Evolutionary conservation across 2,329 filamentous ascomycete species (phyloP).

Genomic region (Colletotrichum sp.): DNA sequence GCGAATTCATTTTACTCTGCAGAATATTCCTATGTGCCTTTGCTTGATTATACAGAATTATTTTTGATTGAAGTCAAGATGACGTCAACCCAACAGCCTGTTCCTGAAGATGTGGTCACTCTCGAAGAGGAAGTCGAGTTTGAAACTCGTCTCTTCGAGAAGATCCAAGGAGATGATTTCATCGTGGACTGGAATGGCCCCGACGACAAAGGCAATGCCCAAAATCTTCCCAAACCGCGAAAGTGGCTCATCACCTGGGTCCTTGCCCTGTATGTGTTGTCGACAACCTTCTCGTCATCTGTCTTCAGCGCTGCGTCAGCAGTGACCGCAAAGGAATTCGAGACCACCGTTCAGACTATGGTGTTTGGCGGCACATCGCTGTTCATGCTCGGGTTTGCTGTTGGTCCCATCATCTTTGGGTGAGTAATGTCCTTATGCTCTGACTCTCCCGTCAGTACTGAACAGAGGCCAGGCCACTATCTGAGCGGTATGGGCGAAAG

Average conservation of each 20-base stretch:
- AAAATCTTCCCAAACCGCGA: constrained; percentile 4
- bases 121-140: background rate
- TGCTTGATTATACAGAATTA: background rate
- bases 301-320: background rate
- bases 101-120: background rate
- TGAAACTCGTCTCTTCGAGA: background rate
- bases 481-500: constrained; percentile 52
- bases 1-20: fast-evolving
- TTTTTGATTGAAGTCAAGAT: background rate
- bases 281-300: background rate
- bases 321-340: constrained; percentile 42
- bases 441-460: background rate
- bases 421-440: background rate
- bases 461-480: constrained; percentile 35
- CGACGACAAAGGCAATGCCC: background rate
- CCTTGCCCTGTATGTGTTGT: background rate
- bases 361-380: constrained; percentile 42
- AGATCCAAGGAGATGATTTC: background rate
- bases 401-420: constrained; percentile 47
- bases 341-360: constrained; percentile 33
- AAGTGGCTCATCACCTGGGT: background rate
- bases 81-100: background rate
- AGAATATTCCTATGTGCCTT: background rate
- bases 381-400: constrained; percentile 48
- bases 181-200: background rate